phyloP scores from a whole-genome alignment of 352 stramenopile species.

The Globisporangium recalcitrans region DNA sequence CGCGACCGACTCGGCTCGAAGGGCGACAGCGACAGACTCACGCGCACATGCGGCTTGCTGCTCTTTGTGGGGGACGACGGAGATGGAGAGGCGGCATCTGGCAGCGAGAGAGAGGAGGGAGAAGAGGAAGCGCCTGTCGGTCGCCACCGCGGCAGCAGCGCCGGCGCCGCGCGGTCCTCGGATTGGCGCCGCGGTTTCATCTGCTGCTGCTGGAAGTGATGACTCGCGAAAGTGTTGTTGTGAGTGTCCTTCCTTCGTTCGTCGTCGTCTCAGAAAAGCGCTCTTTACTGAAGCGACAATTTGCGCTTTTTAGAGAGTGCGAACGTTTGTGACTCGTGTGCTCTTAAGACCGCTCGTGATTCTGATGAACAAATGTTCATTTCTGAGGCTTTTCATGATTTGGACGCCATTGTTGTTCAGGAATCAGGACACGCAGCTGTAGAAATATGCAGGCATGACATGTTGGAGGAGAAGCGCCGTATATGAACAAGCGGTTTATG shows the following conservation, averaged over 20 bases:
- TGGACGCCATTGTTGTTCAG: too few relatives aligned
- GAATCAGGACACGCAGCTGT: too few relatives aligned
- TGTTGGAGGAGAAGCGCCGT: not conserved
- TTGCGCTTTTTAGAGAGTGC: too few relatives aligned
- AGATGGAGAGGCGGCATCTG: not conserved
- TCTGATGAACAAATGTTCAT: too few relatives aligned
- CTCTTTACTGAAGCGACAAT: too few relatives aligned
- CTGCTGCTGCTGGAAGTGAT: not conserved
- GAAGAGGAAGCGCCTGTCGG: not conserved
- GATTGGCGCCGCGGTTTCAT: constrained; percentile 7
- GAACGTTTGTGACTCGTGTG: too few relatives aligned
- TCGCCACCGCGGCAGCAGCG: constrained; percentile 12
- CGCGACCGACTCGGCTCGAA: not conserved
- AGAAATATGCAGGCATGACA: too few relatives aligned
- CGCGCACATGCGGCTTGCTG: not conserved
- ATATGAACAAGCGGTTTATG: not conserved
- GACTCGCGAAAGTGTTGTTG: too few relatives aligned
- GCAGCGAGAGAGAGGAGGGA: not conserved
- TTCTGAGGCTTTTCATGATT: too few relatives aligned
- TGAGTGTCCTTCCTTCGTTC: too few relatives aligned
- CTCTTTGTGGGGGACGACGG: not conserved
- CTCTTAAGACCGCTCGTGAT: too few relatives aligned
- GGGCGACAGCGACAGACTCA: constrained; percentile 1
- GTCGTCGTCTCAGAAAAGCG: too few relatives aligned
- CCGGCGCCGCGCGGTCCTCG: not conserved